These are phyloP conservation scores for Calonectria montana DNA, from an alignment of 2,329 filamentous ascomycete species.

Conservation along the genomic window DNA sequence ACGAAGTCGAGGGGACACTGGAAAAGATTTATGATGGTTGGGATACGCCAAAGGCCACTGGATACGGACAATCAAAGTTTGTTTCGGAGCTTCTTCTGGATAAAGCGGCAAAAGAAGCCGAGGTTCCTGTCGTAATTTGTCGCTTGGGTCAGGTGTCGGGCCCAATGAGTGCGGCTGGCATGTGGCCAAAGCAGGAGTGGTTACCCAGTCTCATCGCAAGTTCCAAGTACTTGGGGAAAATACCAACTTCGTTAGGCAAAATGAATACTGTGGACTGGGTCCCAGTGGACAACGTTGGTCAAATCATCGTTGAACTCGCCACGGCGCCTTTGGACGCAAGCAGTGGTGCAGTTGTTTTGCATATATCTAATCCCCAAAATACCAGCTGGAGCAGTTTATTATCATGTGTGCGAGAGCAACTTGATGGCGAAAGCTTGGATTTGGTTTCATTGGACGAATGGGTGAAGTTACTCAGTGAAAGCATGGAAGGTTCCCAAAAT, in stretches of 20 bases:
- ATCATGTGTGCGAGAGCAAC: not conserved
- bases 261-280: not conserved
- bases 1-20: not conserved
- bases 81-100: not conserved
- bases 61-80: not conserved
- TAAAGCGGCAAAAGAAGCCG: not conserved
- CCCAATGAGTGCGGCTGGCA: not conserved
- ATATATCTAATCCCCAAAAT: not conserved
- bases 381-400: not conserved
- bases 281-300: not conserved
- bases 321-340: not conserved
- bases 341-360: not conserved
- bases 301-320: not conserved
- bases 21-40: not conserved
- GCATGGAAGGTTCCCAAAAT: not conserved
- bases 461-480: not conserved
- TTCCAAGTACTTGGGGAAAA: not conserved
- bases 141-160: not conserved
- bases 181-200: not conserved
- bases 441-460: not conserved
- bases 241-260: not conserved
- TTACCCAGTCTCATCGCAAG: not conserved
- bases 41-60: not conserved
- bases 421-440: not conserved
- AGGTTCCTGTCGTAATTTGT: not conserved